Conservation (phyloP, 345 rosid species). For the Toxicodendron radicans region DNA sequence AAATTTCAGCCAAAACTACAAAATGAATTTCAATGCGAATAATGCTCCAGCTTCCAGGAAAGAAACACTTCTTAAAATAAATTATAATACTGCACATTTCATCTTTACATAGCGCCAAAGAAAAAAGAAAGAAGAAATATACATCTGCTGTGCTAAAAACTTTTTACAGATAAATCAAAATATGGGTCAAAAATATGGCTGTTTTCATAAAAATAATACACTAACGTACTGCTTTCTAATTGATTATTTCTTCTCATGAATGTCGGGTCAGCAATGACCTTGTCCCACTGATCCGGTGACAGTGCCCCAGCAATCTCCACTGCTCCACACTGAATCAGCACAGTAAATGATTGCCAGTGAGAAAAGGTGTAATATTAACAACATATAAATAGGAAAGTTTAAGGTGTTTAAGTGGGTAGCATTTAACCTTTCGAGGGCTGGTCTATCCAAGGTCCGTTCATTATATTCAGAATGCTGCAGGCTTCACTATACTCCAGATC, state of each 20-base stretch:
- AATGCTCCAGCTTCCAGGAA: neutral
- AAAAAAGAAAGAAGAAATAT: neutral
- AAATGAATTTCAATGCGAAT: neutral
- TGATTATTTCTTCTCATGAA: neutral
- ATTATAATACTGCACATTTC: neutral
- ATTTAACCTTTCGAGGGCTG: slow-evolving; percentile 70
- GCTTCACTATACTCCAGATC: slow-evolving; percentile 90
- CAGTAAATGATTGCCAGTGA: slow-evolving; percentile 9
- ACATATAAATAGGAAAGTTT: no score
- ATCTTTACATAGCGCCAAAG: neutral
- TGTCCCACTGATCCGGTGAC: slow-evolving; percentile 41
- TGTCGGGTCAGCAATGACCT: slow-evolving; percentile 20
- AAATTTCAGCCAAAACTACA: no score
- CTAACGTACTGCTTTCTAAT: neutral
- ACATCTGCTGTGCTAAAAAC: neutral
- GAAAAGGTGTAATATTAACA: neutral
- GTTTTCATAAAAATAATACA: neutral
- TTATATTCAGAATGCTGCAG: slow-evolving; percentile 84
- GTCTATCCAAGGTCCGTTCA: slow-evolving; percentile 95
- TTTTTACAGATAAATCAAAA: neutral
- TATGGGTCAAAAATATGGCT: neutral
- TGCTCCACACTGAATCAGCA: slow-evolving; percentile 60
- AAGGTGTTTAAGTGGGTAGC: neutral
- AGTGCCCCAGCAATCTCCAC: slow-evolving; percentile 63
- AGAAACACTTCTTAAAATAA: neutral